Percentiles rank a stretch among this genome's conserved stretches.
phyloP scores from a whole-genome alignment of 805 yeast species.

The Saccharomycopsis schoenii region DNA sequence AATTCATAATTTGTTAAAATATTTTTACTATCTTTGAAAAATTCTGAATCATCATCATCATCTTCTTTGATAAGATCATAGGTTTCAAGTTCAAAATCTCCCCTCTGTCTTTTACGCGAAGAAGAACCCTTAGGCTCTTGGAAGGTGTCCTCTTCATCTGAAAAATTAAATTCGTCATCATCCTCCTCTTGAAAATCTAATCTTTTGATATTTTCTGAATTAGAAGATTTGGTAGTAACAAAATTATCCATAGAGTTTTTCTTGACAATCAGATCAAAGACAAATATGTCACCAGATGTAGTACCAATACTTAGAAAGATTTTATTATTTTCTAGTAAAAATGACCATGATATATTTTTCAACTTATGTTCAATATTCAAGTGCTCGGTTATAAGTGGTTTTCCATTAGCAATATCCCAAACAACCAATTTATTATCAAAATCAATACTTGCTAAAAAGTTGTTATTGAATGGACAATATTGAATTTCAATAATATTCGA shows the following conservation, averaged over 20 bases:
- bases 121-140: not conserved
- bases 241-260: not conserved
- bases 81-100: slow-evolving; percentile 12
- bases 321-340: slow-evolving; percentile 12
- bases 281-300: slow-evolving; percentile 32
- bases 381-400: slow-evolving; percentile 26
- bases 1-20: slow-evolving; percentile 25
- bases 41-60: slow-evolving; percentile 45
- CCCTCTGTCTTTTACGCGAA: slow-evolving; percentile 2
- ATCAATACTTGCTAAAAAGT: slow-evolving; percentile 48
- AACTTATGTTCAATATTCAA: slow-evolving; percentile 20
- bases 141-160: slow-evolving; percentile 19
- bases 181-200: slow-evolving; percentile 17
- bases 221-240: not conserved
- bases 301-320: slow-evolving; percentile 28
- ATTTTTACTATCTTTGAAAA: not conserved
- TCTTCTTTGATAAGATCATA: slow-evolving; percentile 17
- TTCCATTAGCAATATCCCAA: slow-evolving; percentile 40
- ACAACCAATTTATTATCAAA: slow-evolving; percentile 41
- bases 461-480: slow-evolving; percentile 51
- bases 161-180: slow-evolving; percentile 24
- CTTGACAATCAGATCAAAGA: slow-evolving; percentile 17
- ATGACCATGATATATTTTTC: slow-evolving; percentile 30
- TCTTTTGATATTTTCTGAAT: slow-evolving; percentile 20
- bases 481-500: slow-evolving; percentile 38